Percentiles rank a stretch among this genome's conserved stretches.
Conservation (phyloP, 306 rosid species). For the Nissolia schottii region DNA sequence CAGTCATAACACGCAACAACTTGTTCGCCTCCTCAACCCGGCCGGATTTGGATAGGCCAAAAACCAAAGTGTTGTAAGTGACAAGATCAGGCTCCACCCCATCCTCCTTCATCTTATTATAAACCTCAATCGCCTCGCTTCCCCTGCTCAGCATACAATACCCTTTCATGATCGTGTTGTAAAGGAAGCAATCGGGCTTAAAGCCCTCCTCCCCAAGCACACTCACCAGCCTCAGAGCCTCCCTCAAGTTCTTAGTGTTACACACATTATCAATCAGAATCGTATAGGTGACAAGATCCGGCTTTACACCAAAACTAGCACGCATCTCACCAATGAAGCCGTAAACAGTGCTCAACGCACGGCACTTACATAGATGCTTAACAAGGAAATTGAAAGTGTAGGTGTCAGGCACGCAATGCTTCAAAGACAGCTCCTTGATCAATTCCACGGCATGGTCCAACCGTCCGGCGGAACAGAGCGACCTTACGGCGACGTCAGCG, state of each 20-base stretch:
- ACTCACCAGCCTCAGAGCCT: slow-evolving; percentile 55
- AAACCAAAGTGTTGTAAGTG: slow-evolving; percentile 78
- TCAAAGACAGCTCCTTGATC: slow-evolving; percentile 48
- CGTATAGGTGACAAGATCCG: slow-evolving; percentile 77
- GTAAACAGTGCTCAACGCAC: slow-evolving; percentile 41
- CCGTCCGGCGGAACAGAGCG: slow-evolving; percentile 51
- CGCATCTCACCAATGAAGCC: slow-evolving; percentile 60
- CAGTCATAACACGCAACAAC: slow-evolving; percentile 59
- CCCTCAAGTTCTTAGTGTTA: slow-evolving; percentile 63
- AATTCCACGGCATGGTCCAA: slow-evolving; percentile 55
- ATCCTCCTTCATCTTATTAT: slow-evolving; percentile 68
- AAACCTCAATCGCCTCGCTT: slow-evolving; percentile 66
- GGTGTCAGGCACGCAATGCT: slow-evolving; percentile 54
- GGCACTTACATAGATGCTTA: slow-evolving; percentile 62
- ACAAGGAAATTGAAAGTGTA: slow-evolving; percentile 63
- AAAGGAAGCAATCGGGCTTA: slow-evolving; percentile 74
- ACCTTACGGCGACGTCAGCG: slow-evolving; percentile 56
- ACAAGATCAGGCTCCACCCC: slow-evolving; percentile 86
- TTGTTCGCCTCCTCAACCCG: slow-evolving; percentile 65
- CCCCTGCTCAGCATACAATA: slow-evolving; percentile 73
- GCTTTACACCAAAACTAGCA: slow-evolving; percentile 35
- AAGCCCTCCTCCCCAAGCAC: slow-evolving; percentile 69
- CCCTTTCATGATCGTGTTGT: slow-evolving; percentile 84
- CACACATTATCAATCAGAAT: slow-evolving; percentile 84
- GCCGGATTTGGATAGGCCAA: slow-evolving; percentile 66